Percentiles rank a stretch among this genome's conserved stretches.
phyloP scores from a whole-genome alignment of 2,329 filamentous ascomycete species.

The Fonsecaea pugnacius region DNA sequence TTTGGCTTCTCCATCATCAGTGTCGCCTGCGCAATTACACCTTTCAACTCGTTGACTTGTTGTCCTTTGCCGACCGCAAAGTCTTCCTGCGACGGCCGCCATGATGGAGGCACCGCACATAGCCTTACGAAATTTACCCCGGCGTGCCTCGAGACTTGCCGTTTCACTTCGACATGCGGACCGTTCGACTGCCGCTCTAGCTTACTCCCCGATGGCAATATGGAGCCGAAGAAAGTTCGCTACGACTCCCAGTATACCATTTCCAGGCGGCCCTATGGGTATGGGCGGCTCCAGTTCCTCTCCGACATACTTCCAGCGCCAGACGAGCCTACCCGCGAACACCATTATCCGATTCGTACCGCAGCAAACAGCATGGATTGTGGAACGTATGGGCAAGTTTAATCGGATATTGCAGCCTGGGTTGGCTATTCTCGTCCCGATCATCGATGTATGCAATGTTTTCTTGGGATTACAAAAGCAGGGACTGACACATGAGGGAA shows the following conservation, averaged over 20 bases:
- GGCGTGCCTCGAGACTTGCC: constrained; percentile 16
- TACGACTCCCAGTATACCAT: constrained; percentile 20
- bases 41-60: not conserved
- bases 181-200: constrained; percentile 22
- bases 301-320: constrained; percentile 76
- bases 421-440: constrained; percentile 82
- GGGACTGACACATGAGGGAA: constrained; percentile 18
- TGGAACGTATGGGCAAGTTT: constrained; percentile 99
- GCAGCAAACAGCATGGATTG: constrained; percentile 99
- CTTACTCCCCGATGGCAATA: constrained; percentile 34
- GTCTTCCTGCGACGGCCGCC: constrained; percentile 1
- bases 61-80: not conserved
- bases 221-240: constrained; percentile 36
- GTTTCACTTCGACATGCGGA: constrained; percentile 13
- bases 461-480: not conserved
- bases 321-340: constrained; percentile 77
- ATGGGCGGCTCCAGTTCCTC: constrained; percentile 51
- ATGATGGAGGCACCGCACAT: constrained; percentile 26
- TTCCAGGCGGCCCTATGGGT: constrained; percentile 42
- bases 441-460: constrained; percentile 68
- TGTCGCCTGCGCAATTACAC: not conserved
- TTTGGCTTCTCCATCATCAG: constrained; percentile 1
- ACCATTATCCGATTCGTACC: constrained; percentile 95
- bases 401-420: constrained; percentile 90
- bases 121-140: constrained; percentile 22